phyloP scores from a whole-genome alignment of 257 asterid species.

The Gardenia jasminoides region DNA sequence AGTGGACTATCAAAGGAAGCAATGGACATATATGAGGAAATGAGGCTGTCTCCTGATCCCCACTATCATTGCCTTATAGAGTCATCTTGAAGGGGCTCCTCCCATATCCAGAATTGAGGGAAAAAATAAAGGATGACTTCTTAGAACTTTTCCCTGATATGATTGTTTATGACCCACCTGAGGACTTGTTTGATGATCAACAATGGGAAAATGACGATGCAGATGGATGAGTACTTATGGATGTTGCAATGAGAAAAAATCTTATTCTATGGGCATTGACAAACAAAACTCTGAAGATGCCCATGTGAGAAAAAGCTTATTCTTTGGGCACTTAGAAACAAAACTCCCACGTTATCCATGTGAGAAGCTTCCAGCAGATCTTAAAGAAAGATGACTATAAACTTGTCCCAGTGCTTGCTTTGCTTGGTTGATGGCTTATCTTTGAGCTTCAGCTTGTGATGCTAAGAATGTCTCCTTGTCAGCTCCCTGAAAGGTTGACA shows the following conservation, averaged over 20 bases:
- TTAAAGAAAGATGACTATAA: not conserved
- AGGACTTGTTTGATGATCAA: conserved; percentile 59
- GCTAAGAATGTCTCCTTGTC: not conserved
- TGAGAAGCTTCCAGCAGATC: not conserved
- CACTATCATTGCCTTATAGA: conserved; percentile 75
- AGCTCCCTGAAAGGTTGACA: not conserved
- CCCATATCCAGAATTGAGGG: conserved; percentile 76
- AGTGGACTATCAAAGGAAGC: conserved; percentile 67
- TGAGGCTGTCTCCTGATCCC: conserved; percentile 83
- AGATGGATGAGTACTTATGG: conserved; percentile 54
- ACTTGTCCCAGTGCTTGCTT: not conserved
- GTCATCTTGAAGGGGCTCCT: conserved; percentile 86
- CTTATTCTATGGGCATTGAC: too few relatives aligned
- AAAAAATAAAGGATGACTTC: conserved; percentile 83
- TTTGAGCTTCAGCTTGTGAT: not conserved
- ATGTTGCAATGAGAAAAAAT: not conserved
- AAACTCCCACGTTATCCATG: too few relatives aligned
- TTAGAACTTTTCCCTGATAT: conserved; percentile 78
- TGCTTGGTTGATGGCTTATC: not conserved
- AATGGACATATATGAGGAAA: conserved; percentile 77
- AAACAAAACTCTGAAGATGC: too few relatives aligned
- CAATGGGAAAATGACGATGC: conserved; percentile 40
- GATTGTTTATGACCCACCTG: conserved; percentile 85
- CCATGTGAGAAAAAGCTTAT: not conserved
- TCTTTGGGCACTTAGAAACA: not conserved